These are phyloP conservation scores for Stramenopiles sp. DNA, from an alignment of 352 stramenopile species.

Conservation along the genomic window DNA sequence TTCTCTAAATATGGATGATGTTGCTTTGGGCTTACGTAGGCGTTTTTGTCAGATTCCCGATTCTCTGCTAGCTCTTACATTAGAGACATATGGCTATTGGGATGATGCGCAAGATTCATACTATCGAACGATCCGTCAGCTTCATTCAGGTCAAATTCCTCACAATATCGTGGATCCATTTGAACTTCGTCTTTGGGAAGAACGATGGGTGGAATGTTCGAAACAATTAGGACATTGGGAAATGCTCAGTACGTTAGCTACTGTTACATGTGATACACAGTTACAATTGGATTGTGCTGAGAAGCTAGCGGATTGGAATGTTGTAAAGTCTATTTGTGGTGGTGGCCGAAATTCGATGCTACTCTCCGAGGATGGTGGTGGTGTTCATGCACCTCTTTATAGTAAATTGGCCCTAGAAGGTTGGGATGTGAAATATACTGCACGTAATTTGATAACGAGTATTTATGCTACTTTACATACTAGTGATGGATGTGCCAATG, in stretches of 20 bases:
- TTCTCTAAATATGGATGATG: background rate
- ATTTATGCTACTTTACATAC: too few relatives aligned
- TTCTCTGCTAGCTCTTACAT: background rate
- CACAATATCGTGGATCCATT: constrained; percentile 24
- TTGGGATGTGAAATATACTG: too few relatives aligned
- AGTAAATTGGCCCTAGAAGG: constrained; percentile 1
- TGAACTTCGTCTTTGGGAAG: constrained; percentile 39
- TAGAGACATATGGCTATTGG: background rate
- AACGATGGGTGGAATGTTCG: constrained; percentile 48
- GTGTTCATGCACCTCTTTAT: too few relatives aligned
- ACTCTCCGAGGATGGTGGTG: too few relatives aligned
- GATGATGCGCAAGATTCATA: too few relatives aligned
- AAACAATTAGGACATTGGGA: constrained; percentile 59
- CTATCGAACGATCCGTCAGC: too few relatives aligned
- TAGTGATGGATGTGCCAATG: too few relatives aligned
- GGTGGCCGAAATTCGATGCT: too few relatives aligned
- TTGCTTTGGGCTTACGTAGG: background rate
- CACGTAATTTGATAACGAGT: too few relatives aligned
- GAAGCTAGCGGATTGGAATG: constrained; percentile 51
- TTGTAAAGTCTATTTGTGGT: constrained; percentile 36
- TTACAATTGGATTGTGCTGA: constrained; percentile 51
- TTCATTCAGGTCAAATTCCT: background rate
- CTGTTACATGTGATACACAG: constrained; percentile 48
- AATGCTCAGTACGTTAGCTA: constrained; percentile 53
- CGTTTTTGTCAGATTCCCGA: background rate